Percentiles rank a stretch among this genome's conserved stretches.
Evolutionary conservation across 176 grass and related monocot species (phyloP).

Genomic region (Oryza rufipogon): DNA sequence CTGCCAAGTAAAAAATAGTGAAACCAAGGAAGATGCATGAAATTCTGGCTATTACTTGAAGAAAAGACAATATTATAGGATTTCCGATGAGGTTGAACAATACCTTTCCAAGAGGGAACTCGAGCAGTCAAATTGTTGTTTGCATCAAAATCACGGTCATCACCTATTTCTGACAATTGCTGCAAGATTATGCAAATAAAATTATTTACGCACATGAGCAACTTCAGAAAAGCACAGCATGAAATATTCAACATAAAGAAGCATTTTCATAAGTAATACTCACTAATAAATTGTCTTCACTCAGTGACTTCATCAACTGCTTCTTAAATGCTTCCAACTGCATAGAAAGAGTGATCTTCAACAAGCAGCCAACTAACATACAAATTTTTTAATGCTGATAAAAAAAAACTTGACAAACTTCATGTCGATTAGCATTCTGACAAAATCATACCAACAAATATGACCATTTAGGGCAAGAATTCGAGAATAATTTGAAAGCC

Average conservation of each 20-base stretch:
- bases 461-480: background rate
- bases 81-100: slow-evolving; percentile 3
- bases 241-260: slow-evolving; percentile 8
- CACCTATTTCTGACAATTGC: slow-evolving; percentile 67
- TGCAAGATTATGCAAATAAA: slow-evolving; percentile 45
- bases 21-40: slow-evolving; percentile 24
- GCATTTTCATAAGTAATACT: slow-evolving; percentile 38
- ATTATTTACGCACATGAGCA: slow-evolving; percentile 23
- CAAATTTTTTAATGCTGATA: background rate
- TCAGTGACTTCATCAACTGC: slow-evolving; percentile 86
- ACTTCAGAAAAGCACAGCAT: background rate
- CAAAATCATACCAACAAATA: background rate
- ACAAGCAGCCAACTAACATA: slow-evolving; percentile 3
- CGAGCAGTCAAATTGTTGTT: slow-evolving; percentile 50
- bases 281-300: slow-evolving; percentile 75
- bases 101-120: slow-evolving; percentile 68
- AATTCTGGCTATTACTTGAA: background rate
- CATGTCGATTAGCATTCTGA: background rate
- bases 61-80: slow-evolving; percentile 21
- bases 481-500: background rate
- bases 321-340: slow-evolving; percentile 97
- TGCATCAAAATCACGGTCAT: slow-evolving; percentile 40
- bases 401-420: slow-evolving; percentile 16
- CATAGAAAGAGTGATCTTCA: slow-evolving; percentile 18
- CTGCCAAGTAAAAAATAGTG: slow-evolving; percentile 42